phyloP scores from a whole-genome alignment of 2,329 filamentous ascomycete genomes.

The Emydomyces testavorans region DNA sequence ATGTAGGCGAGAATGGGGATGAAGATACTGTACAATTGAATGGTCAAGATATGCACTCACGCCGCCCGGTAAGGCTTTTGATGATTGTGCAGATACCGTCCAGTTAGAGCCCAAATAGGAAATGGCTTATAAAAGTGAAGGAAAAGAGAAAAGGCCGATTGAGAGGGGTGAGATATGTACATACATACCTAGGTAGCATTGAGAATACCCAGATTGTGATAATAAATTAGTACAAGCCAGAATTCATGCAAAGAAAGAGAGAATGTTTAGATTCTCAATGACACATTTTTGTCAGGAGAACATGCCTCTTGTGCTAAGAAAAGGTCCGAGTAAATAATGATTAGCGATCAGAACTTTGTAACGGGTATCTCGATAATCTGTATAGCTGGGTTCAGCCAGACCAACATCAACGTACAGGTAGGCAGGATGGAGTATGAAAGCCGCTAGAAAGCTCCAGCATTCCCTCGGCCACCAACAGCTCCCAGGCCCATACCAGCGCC shows the following conservation, averaged over 20 bases:
- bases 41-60: too few relatives aligned
- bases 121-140: neutral
- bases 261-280: too few relatives aligned
- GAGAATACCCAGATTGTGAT: too few relatives aligned
- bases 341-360: neutral
- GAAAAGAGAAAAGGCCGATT: neutral
- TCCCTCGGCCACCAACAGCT: conserved; percentile 6
- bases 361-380: neutral
- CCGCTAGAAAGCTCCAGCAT: conserved; percentile 5
- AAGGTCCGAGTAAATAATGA: neutral
- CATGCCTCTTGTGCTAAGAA: too few relatives aligned
- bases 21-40: too few relatives aligned
- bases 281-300: too few relatives aligned
- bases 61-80: neutral
- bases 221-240: too few relatives aligned
- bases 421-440: neutral
- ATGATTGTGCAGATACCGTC: too few relatives aligned
- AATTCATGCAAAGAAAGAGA: too few relatives aligned
- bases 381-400: neutral
- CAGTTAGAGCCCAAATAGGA: neutral
- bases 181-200: too few relatives aligned
- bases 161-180: neutral
- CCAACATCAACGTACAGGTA: neutral
- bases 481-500: conserved; percentile 15
- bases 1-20: too few relatives aligned